phyloP scores from a whole-genome alignment of 2,329 filamentous ascomycete species.

The Aspergillus fumigatiaffinis region DNA sequence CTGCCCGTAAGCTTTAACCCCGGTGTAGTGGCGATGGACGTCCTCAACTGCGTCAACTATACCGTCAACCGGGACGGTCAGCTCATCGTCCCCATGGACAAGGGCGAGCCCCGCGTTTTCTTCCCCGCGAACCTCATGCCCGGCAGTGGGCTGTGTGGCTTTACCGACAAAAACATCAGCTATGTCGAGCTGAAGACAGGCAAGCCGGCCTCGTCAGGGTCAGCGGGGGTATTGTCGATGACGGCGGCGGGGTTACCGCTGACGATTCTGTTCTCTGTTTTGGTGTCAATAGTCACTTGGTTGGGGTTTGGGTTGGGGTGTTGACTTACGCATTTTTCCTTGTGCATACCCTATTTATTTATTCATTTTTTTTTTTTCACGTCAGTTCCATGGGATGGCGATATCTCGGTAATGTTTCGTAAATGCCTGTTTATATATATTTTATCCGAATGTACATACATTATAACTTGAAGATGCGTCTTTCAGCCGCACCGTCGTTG shows the following conservation, averaged over 20 bases:
- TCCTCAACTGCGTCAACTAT: conserved; percentile 23
- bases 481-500: not conserved
- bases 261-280: not conserved
- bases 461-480: too few relatives aligned
- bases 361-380: too few relatives aligned
- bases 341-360: not conserved
- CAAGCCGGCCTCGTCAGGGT: not conserved
- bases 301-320: not conserved
- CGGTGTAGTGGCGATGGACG: conserved; percentile 18
- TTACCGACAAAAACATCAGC: not conserved
- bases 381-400: not conserved
- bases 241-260: not conserved
- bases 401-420: not conserved
- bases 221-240: not conserved
- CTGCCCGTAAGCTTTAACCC: conserved; percentile 23
- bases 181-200: conserved; percentile 2
- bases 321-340: not conserved
- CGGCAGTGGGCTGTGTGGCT: conserved; percentile 25
- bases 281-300: not conserved
- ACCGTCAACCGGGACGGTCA: conserved; percentile 16
- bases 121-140: conserved; percentile 21
- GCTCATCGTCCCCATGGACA: conserved; percentile 19
- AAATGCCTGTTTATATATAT: not conserved
- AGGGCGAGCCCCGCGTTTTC: conserved; percentile 26
- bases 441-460: not conserved